phyloP scores from a whole-genome alignment of 805 yeast species.

The Nakazawaea siamensis region DNA sequence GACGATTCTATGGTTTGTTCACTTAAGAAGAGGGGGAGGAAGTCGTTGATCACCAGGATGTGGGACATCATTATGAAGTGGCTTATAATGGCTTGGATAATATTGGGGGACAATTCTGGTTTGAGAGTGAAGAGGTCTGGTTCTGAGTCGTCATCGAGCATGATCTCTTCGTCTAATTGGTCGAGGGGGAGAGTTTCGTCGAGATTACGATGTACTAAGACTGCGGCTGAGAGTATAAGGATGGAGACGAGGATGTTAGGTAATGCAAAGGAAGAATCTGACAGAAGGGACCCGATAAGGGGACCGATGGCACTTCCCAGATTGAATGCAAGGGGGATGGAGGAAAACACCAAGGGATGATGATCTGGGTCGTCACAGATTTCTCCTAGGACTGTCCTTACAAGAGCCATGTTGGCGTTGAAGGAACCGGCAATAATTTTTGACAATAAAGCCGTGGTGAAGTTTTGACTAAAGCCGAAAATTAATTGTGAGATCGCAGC shows the following conservation, averaged over 20 bases:
- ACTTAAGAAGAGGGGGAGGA: slow-evolving; percentile 43
- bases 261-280: slow-evolving; percentile 40
- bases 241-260: slow-evolving; percentile 38
- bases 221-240: slow-evolving; percentile 25
- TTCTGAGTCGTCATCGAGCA: too few species aligned
- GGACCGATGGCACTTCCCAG: slow-evolving; percentile 57
- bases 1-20: not conserved
- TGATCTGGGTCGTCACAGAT: slow-evolving; percentile 46
- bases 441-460: slow-evolving; percentile 42
- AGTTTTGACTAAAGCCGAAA: slow-evolving; percentile 48
- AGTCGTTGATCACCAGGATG: slow-evolving; percentile 39
- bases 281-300: slow-evolving; percentile 29
- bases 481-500: slow-evolving; percentile 34
- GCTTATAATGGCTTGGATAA: slow-evolving; percentile 24
- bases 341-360: slow-evolving; percentile 55
- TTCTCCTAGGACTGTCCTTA: slow-evolving; percentile 56
- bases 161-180: not conserved
- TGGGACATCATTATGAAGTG: slow-evolving; percentile 29
- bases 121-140: too few species aligned
- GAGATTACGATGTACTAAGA: slow-evolving; percentile 32
- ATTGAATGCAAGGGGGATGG: slow-evolving; percentile 53
- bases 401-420: slow-evolving; percentile 55
- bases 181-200: slow-evolving; percentile 13
- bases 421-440: slow-evolving; percentile 44
- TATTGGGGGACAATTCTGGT: not conserved